Base-by-base conservation (phyloP, 345 rosid genomes). In the Pugionium dolabratum region DNA sequence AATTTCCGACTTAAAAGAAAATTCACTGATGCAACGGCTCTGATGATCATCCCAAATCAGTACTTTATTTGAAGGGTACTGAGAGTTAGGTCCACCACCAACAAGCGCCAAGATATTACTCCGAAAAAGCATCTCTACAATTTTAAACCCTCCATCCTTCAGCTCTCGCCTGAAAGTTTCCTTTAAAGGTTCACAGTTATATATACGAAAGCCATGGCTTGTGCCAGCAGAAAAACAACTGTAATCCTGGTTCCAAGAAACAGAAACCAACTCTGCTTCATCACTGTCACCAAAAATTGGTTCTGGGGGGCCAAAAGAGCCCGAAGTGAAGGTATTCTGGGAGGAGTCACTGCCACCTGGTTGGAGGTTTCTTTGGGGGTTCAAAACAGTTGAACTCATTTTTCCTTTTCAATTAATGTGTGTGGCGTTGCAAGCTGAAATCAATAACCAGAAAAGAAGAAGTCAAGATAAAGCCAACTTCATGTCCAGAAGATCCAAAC, bases 11-110 rank as follows among this genome's bases (percentile, higher is more conserved):
- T 91, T 76, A 72, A 89, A 92, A 3, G 93, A 72, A 55, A 87
- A 86, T 59, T 93, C 97, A 75, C 89, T 84, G 31, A 93, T 86
- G 79, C 96, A 87, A 58, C 85, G 82, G 68, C 87, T 86, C 64
- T 89, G 94, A 56, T 82, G 88, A 69, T 93, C 98, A 79, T 93
- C 94, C 96, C 97, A 89, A 39, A 93, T 87, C 72, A 89, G 69
- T 27, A 86, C 95, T 79, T 89, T 89, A 69, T 82, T 86, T 3
- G 95, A 82, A 54, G 98, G 88, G 58, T 89, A 87, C 68, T 82
- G 93, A 27, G 95, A 86, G 78, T 87, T 83, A 50, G 82, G 73
- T 54, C 70, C 82, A 66, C 75, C 81, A 34, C 98, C 96, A 59
- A 86, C 96, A 4, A 92, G 96, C 2, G 95, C 98, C 73, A 89